Evolutionary conservation across 2,329 filamentous ascomycete genomes (phyloP).

Genomic region (Dryadomyces quercivorus): DNA sequence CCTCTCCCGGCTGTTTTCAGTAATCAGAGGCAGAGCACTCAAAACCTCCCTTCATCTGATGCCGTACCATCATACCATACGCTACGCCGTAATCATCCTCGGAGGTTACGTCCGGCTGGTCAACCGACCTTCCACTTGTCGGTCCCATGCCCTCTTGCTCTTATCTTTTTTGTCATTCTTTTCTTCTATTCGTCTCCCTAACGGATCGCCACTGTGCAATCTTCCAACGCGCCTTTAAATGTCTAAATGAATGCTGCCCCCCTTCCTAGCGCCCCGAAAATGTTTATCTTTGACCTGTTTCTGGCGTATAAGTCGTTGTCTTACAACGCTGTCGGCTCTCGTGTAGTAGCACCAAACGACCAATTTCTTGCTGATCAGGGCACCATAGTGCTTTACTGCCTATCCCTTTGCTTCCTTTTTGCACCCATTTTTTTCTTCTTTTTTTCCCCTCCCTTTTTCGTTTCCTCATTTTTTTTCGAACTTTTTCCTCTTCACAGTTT

Average conservation of each 20-base stretch:
- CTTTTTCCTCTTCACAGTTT: neutral
- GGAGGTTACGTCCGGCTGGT: neutral
- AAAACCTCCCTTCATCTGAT: neutral
- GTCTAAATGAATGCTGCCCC: no score
- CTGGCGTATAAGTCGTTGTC: conserved; percentile 3
- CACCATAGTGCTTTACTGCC: neutral
- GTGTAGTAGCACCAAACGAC: no score
- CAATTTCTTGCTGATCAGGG: no score
- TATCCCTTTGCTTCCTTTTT: neutral
- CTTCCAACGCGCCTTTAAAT: no score
- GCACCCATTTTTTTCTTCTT: neutral
- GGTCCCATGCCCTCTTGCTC: neutral
- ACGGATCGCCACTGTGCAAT: neutral
- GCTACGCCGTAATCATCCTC: neutral
- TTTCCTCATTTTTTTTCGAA: neutral
- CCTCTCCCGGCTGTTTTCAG: neutral
- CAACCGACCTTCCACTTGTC: neutral
- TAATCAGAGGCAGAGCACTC: neutral
- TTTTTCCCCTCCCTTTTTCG: neutral
- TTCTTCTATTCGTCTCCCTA: neutral
- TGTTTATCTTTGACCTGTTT: no score
- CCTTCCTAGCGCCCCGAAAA: no score
- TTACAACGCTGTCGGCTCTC: conserved; percentile 5
- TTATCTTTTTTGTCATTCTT: neutral
- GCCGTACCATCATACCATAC: neutral